Conservation (phyloP, 2,329 filamentous ascomycete genomes). For the Venturia effusa region DNA sequence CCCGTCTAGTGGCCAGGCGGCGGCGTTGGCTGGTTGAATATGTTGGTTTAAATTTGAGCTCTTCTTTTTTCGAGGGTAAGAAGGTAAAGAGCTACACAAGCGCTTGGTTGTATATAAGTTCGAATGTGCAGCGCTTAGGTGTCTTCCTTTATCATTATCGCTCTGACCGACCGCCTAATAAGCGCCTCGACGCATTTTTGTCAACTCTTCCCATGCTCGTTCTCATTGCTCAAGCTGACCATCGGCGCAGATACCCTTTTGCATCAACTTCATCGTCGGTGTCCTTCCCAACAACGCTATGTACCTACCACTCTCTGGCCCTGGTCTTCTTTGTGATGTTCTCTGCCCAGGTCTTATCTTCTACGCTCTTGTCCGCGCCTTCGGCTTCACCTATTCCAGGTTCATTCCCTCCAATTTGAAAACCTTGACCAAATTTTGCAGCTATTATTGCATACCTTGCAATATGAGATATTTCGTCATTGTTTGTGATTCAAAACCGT, state of each 20-base stretch:
- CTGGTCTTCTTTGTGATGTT: too few relatives aligned
- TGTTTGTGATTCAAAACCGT: too few relatives aligned
- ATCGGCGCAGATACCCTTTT: not conserved
- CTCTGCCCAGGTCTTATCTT: too few relatives aligned
- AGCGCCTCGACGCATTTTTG: not conserved
- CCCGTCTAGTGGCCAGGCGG: slow-evolving; percentile 3
- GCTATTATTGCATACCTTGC: too few relatives aligned
- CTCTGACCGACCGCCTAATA: not conserved
- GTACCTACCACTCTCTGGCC: too few relatives aligned
- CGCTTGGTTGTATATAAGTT: not conserved
- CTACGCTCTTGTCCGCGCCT: too few relatives aligned
- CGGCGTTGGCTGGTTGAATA: slow-evolving; percentile 5
- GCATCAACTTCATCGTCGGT: not conserved
- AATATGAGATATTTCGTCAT: too few relatives aligned
- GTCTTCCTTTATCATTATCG: not conserved
- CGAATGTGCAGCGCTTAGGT: not conserved
- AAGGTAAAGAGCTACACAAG: not conserved
- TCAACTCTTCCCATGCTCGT: not conserved
- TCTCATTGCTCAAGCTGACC: not conserved
- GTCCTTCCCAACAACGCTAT: not conserved
- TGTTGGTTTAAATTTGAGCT: not conserved
- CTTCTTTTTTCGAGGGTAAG: not conserved
- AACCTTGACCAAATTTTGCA: too few relatives aligned
- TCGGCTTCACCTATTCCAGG: too few relatives aligned
- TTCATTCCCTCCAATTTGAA: too few relatives aligned